Conservation (phyloP, 345 rosid genomes). For the Iberis pinnata region DNA sequence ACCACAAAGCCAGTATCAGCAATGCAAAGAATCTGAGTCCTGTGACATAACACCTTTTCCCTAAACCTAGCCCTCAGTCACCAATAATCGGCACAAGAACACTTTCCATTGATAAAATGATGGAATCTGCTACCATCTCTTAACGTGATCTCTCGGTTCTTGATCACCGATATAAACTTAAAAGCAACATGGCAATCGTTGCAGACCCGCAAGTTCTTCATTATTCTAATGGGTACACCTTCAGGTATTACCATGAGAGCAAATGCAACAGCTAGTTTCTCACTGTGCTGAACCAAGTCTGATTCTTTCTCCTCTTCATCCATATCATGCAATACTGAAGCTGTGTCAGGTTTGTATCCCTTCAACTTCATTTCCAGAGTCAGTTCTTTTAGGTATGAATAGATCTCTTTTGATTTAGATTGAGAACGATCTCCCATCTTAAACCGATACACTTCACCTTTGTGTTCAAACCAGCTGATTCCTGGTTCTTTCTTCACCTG, state of each 20-base stretch:
- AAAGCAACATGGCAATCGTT: conserved; percentile 67
- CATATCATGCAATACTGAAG: conserved; percentile 66
- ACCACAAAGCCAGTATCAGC: conserved; percentile 84
- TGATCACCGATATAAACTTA: conserved; percentile 56
- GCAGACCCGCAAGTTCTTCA: conserved; percentile 73
- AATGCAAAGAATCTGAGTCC: conserved; percentile 92
- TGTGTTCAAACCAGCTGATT: conserved; percentile 72
- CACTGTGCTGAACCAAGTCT: conserved; percentile 61
- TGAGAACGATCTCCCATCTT: conserved; percentile 57
- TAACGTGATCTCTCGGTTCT: conserved; percentile 54
- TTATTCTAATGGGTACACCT: conserved; percentile 59
- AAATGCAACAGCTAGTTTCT: conserved; percentile 69
- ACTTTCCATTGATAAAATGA: conserved; percentile 60
- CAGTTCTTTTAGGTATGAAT: conserved; percentile 49
- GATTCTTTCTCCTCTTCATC: conserved; percentile 71
- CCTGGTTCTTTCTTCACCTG: conserved; percentile 69
- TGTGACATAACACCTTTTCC: conserved; percentile 61
- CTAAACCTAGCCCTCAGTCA: conserved; percentile 12
- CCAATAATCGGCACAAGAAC: conserved; percentile 85
- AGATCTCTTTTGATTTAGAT: conserved; percentile 44
- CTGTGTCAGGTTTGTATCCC: conserved; percentile 65
- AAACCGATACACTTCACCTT: conserved; percentile 54
- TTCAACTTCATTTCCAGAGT: conserved; percentile 52
- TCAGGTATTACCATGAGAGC: conserved; percentile 50
- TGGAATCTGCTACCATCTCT: conserved; percentile 81